phyloP scores from a whole-genome alignment of 208 protist species.

The Trypanosomatidae sp. region DNA sequence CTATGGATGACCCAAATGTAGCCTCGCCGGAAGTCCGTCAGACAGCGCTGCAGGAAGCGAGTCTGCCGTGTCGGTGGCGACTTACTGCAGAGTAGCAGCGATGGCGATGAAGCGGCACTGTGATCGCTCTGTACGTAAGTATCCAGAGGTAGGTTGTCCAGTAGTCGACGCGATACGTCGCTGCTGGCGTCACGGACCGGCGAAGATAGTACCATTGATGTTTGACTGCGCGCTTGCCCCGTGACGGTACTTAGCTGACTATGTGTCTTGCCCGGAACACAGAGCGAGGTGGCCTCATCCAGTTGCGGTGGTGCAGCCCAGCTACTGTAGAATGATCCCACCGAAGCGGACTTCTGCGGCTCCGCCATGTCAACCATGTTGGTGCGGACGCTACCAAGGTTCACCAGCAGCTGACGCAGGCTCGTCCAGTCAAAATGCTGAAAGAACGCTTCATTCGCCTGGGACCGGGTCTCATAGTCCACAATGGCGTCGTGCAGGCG shows the following conservation, averaged over 20 bases:
- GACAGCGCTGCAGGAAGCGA: constrained; percentile 38
- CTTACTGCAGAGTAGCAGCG: background rate
- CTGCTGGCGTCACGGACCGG: background rate
- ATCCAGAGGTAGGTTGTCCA: constrained; percentile 4
- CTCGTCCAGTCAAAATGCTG: constrained; percentile 22
- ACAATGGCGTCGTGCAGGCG: constrained; percentile 21
- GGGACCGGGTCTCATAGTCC: constrained; percentile 5
- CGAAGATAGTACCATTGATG: background rate
- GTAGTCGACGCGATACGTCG: background rate
- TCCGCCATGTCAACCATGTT: background rate
- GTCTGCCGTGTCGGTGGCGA: constrained; percentile 2
- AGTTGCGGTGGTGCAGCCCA: background rate
- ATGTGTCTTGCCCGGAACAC: background rate
- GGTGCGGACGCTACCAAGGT: constrained; percentile 15
- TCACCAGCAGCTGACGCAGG: constrained; percentile 24
- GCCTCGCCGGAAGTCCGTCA: constrained; percentile 60
- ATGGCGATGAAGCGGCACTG: background rate
- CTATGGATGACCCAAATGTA: constrained; percentile 68
- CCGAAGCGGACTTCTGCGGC: background rate
- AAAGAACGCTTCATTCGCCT: constrained; percentile 4
- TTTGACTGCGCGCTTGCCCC: constrained; percentile 5
- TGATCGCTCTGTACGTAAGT: background rate
- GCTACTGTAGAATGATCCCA: background rate
- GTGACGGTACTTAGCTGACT: constrained; percentile 2
- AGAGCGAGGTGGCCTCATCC: background rate